Conservation (phyloP, 2,329 filamentous ascomycete genomes). For the Ceratocystis variospora region DNA sequence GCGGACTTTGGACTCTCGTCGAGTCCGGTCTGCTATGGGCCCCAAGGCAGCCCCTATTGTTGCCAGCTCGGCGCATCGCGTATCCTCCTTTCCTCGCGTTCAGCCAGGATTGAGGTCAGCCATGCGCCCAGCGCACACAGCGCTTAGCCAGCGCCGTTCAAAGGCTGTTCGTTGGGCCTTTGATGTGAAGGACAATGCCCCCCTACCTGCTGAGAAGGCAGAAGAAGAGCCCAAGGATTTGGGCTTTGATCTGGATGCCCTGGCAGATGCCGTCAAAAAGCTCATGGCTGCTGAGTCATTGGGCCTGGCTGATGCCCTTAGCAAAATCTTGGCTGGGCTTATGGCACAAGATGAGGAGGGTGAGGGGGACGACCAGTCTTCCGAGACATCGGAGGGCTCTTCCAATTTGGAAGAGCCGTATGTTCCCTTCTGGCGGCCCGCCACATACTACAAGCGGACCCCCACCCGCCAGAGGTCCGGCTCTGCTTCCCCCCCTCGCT, state of each 20-base stretch:
- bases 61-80: neutral
- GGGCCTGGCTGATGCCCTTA: neutral
- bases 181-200: no score
- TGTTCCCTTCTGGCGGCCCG: neutral
- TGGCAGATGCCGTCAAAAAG: neutral
- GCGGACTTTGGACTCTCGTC: neutral
- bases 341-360: no score
- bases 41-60: neutral
- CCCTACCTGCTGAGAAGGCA: no score
- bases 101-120: no score
- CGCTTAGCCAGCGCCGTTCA: no score
- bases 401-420: no score
- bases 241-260: neutral
- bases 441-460: neutral
- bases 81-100: no score
- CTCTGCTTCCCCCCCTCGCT: neutral
- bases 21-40: neutral
- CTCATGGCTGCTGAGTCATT: neutral
- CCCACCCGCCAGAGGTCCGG: neutral
- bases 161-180: no score
- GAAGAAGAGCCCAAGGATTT: neutral
- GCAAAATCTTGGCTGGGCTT: neutral
- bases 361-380: no score
- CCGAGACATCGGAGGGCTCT: no score
- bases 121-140: no score